A percentile compares a stretch with the other conserved stretches of the same genome.
These are phyloP conservation scores for Rhododendron ferrugineum DNA, from an alignment of 148 eudicot genomes.

Conservation along the genomic window DNA sequence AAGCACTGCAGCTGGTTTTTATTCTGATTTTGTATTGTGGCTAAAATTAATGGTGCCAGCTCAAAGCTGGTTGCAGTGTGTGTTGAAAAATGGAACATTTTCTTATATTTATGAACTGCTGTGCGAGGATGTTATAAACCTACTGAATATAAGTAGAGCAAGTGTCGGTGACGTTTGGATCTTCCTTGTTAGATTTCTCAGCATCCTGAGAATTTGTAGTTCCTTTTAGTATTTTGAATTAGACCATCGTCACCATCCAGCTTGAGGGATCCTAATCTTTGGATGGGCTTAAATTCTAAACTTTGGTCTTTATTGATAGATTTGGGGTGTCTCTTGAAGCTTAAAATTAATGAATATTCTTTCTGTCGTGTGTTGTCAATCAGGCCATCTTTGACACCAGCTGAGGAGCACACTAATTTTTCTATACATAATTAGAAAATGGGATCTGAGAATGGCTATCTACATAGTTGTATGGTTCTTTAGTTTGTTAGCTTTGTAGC, in stretches of 20 bases:
- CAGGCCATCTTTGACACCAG: neutral
- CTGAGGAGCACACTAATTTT: neutral
- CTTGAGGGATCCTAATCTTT: neutral
- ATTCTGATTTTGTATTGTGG: neutral
- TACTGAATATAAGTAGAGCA: neutral
- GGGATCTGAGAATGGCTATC: neutral
- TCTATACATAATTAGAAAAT: neutral
- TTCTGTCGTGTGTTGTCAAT: neutral
- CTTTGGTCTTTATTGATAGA: neutral
- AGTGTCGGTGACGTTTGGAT: neutral
- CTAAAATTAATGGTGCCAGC: neutral
- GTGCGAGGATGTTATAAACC: neutral
- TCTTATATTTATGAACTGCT: neutral
- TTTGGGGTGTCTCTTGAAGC: neutral
- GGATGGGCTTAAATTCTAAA: neutral
- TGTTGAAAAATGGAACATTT: neutral
- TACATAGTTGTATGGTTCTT: neutral
- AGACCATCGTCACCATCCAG: neutral
- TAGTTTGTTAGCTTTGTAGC: neutral
- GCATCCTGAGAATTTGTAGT: neutral
- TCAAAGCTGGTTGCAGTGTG: neutral
- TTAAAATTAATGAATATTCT: neutral
- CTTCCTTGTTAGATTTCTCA: neutral
- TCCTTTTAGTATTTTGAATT: neutral
- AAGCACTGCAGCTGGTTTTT: neutral